Conservation (phyloP, 371 early-diverging fungal genomes). For the Mortierella sp. region DNA sequence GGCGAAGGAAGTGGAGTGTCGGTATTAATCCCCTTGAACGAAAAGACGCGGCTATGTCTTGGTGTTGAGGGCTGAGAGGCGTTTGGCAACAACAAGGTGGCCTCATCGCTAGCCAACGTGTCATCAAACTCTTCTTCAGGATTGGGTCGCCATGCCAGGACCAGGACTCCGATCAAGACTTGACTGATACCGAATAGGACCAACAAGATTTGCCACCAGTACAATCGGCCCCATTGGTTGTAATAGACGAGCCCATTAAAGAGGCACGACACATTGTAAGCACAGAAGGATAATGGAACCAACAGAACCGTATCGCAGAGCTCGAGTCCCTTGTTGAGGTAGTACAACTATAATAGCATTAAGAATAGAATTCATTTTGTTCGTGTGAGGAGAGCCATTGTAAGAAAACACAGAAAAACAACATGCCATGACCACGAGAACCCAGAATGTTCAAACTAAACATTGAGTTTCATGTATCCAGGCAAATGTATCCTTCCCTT, state of each 20-base stretch:
- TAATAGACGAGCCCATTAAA: constrained; percentile 86
- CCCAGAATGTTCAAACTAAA: too few relatives aligned
- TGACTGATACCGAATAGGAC: constrained; percentile 76
- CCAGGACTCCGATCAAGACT: constrained; percentile 72
- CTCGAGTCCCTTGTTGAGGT: constrained; percentile 79
- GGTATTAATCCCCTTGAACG: constrained; percentile 31
- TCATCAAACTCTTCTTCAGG: constrained; percentile 20
- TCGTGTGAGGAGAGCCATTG: background rate
- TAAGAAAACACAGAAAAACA: too few relatives aligned
- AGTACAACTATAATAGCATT: constrained; percentile 68
- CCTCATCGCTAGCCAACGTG: constrained; percentile 28
- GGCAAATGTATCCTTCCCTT: too few relatives aligned
- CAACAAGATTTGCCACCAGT: constrained; percentile 70
- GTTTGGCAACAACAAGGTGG: constrained; percentile 36
- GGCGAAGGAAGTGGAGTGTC: background rate
- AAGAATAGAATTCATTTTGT: constrained; percentile 8
- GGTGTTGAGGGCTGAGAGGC: constrained; percentile 36
- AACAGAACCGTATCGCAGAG: constrained; percentile 83
- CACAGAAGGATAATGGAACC: constrained; percentile 82
- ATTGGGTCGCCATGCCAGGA: constrained; percentile 67
- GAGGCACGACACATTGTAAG: constrained; percentile 81
- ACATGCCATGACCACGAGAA: too few relatives aligned
- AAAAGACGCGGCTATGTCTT: constrained; percentile 34
- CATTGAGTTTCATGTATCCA: too few relatives aligned
- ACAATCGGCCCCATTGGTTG: constrained; percentile 76